phyloP scores from a whole-genome alignment of 768 basidiomycete genomes.

The Trametes punicea region DNA sequence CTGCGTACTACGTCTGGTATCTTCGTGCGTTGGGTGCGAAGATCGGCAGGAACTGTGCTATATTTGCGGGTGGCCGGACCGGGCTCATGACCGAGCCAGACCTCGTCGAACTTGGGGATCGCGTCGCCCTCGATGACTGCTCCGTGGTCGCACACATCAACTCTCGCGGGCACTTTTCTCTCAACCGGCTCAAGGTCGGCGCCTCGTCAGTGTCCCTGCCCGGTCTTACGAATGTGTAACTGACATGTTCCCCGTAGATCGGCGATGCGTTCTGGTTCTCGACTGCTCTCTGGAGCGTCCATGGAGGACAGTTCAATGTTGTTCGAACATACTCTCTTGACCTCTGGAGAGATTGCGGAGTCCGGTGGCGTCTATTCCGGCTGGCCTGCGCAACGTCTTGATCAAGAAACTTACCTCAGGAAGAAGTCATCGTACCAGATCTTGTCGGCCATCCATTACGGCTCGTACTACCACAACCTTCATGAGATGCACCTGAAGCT shows the following conservation, averaged over 20 bases:
- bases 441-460: slow-evolving; percentile 2
- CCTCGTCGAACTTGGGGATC: slow-evolving; percentile 43
- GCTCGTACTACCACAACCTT: slow-evolving; percentile 15
- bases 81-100: slow-evolving; percentile 50
- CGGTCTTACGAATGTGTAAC: neutral
- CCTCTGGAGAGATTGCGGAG: slow-evolving; percentile 47
- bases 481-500: slow-evolving; percentile 10
- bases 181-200: slow-evolving; percentile 41
- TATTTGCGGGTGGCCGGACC: slow-evolving; percentile 40
- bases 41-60: slow-evolving; percentile 41
- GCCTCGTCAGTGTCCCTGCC: slow-evolving; percentile 28
- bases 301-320: slow-evolving; percentile 51
- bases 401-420: slow-evolving; percentile 12
- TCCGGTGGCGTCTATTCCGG: slow-evolving; percentile 40
- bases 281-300: slow-evolving; percentile 47
- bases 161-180: slow-evolving; percentile 44
- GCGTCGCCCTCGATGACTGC: slow-evolving; percentile 43
- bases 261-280: slow-evolving; percentile 45
- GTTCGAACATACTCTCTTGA: slow-evolving; percentile 45
- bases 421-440: slow-evolving; percentile 8
- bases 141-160: slow-evolving; percentile 51
- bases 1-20: slow-evolving; percentile 42
- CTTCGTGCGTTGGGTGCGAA: slow-evolving; percentile 42
- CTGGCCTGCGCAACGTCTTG: slow-evolving; percentile 40
- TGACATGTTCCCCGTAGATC: slow-evolving; percentile 27